Conservation (phyloP, 495 filamentous ascomycete genomes). For the Daldinia vernicosa region DNA sequence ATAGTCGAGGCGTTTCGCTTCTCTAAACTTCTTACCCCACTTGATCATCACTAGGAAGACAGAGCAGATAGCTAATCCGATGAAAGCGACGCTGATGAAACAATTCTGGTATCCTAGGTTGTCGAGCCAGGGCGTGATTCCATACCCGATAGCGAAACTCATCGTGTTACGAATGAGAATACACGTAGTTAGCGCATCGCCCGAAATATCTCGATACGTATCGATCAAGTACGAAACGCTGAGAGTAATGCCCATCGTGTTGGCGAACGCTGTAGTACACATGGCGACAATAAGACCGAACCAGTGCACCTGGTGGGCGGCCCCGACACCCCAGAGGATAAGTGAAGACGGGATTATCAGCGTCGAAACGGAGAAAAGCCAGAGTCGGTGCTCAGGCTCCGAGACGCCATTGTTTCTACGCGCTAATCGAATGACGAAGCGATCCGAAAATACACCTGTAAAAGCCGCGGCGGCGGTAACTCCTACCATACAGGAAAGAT, state of each 20-base stretch:
- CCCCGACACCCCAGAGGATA: constrained; percentile 75
- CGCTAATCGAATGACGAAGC: constrained; percentile 65
- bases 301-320: constrained; percentile 68
- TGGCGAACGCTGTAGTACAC: constrained; percentile 66
- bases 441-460: constrained; percentile 62
- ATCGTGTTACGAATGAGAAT: constrained; percentile 75
- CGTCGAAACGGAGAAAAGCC: constrained; percentile 65
- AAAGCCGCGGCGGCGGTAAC: constrained; percentile 47
- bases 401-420: constrained; percentile 69
- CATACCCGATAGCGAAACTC: constrained; percentile 57
- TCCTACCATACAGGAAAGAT: constrained; percentile 67
- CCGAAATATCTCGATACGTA: constrained; percentile 68
- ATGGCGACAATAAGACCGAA: constrained; percentile 71
- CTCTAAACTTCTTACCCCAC: constrained; percentile 58
- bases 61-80: constrained; percentile 62
- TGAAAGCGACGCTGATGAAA: constrained; percentile 69
- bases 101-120: constrained; percentile 69
- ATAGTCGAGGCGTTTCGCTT: constrained; percentile 51
- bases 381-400: constrained; percentile 70
- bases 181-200: constrained; percentile 69
- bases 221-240: constrained; percentile 71
- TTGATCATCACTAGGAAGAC: constrained; percentile 66
- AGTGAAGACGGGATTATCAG: constrained; percentile 65
- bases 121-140: constrained; percentile 70
- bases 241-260: constrained; percentile 66